Evolutionary conservation across 2,329 filamentous ascomycete genomes (phyloP).

Genomic region (Fusarium verticillioides): DNA sequence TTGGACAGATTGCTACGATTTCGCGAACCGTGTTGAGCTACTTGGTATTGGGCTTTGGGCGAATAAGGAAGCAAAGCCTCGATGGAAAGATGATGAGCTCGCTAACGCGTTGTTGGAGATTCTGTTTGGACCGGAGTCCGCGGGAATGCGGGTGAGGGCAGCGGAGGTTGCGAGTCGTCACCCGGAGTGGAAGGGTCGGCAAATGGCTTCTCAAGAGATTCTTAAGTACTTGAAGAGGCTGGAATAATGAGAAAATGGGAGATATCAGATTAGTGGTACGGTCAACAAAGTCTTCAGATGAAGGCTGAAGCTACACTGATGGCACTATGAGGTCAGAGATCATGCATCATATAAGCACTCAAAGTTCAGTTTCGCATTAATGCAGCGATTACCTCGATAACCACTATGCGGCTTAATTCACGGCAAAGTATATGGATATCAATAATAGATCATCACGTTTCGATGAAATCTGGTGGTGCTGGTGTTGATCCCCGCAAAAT

Average conservation of each 20-base stretch:
- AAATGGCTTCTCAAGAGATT: neutral
- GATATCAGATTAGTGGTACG: too few relatives aligned
- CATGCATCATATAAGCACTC: neutral
- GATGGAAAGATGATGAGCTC: neutral
- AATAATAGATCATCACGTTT: neutral
- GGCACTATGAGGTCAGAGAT: neutral
- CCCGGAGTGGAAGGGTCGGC: neutral
- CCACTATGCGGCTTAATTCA: too few relatives aligned
- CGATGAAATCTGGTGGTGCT: neutral
- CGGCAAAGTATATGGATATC: rapidly evolving
- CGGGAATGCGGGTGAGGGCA: neutral
- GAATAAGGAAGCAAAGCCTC: neutral
- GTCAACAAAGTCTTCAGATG: too few relatives aligned
- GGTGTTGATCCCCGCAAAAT: neutral
- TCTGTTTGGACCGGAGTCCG: neutral
- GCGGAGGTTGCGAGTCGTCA: neutral
- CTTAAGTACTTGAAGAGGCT: rapidly evolving
- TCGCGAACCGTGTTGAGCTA: neutral
- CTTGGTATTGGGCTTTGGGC: neutral
- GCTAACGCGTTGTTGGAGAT: neutral
- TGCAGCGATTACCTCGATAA: neutral
- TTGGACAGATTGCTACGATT: neutral
- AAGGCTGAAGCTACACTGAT: neutral
- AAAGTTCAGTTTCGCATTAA: neutral
- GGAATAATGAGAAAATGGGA: too few relatives aligned